phyloP scores from a whole-genome alignment of 352 stramenopile species.

The Phytophthora melonis region DNA sequence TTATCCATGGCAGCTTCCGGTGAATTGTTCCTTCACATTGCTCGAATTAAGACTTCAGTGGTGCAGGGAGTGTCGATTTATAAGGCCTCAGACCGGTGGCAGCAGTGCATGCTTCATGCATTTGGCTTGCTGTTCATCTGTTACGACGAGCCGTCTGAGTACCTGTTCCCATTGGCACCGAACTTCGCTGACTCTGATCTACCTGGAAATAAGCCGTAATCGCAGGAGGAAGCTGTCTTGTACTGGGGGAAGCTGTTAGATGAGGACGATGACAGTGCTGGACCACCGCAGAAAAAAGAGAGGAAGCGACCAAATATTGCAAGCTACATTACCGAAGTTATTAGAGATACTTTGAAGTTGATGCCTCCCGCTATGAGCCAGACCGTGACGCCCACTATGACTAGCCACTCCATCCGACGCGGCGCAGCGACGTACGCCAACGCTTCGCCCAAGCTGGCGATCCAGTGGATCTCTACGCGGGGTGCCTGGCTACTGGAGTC shows the following conservation, averaged over 20 bases:
- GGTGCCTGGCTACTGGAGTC: neutral
- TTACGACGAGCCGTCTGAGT: constrained; percentile 8
- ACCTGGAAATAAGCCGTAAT: constrained; percentile 13
- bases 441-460: neutral
- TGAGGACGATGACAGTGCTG: neutral
- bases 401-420: neutral
- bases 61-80: no score
- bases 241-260: constrained; percentile 10
- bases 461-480: neutral
- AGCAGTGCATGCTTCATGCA: no score
- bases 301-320: constrained; percentile 3
- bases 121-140: constrained; percentile 17
- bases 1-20: no score
- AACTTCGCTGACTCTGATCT: constrained; percentile 3
- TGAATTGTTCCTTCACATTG: no score
- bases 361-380: neutral
- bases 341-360: neutral
- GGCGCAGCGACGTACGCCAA: neutral
- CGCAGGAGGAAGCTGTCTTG: constrained; percentile 10
- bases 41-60: no score
- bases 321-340: constrained; percentile 15
- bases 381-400: neutral
- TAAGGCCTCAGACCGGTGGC: no score
- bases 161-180: constrained; percentile 7
- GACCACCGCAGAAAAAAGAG: neutral